phyloP scores from a whole-genome alignment of 192 early-diverging fungal species.

The Coemansia sp. region DNA sequence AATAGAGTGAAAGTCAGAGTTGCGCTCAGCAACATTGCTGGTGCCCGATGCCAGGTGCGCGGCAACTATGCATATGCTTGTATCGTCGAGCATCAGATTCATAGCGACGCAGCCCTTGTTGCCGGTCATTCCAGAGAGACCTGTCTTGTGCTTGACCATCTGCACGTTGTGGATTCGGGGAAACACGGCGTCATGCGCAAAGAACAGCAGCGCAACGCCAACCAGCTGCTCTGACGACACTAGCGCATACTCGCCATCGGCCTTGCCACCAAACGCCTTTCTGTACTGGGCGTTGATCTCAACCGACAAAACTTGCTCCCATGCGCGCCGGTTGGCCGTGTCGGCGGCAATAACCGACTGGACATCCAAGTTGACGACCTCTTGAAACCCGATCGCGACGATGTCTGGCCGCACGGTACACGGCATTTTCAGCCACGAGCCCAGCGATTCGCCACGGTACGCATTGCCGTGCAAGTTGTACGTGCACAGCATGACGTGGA shows the following conservation, averaged over 20 bases:
- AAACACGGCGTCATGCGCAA: constrained; percentile 72
- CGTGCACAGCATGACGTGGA: constrained; percentile 81
- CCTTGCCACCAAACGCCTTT: constrained; percentile 17
- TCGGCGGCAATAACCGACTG: constrained; percentile 70
- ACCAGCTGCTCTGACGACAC: constrained; percentile 89
- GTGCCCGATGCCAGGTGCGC: constrained; percentile 93
- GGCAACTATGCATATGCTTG: constrained; percentile 87
- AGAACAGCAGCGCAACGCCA: constrained; percentile 88
- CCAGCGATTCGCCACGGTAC: constrained; percentile 63
- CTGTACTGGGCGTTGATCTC: constrained; percentile 43
- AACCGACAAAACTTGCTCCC: constrained; percentile 37
- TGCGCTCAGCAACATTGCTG: constrained; percentile 75
- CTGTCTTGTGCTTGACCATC: constrained; percentile 88
- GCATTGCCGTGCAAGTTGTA: constrained; percentile 91
- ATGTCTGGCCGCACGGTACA: constrained; percentile 68
- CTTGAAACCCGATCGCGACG: constrained; percentile 90
- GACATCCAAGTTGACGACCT: constrained; percentile 91
- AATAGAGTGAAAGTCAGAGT: constrained; percentile 85
- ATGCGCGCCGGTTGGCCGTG: constrained; percentile 59
- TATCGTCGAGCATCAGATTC: constrained; percentile 84
- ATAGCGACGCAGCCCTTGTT: constrained; percentile 98
- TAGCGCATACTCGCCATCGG: constrained; percentile 67
- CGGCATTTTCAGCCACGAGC: constrained; percentile 52
- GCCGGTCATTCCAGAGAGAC: constrained; percentile 92
- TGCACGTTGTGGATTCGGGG: constrained; percentile 82